Conservation (phyloP, 2,329 filamentous ascomycete species). For the Cercospora sp. region DNA sequence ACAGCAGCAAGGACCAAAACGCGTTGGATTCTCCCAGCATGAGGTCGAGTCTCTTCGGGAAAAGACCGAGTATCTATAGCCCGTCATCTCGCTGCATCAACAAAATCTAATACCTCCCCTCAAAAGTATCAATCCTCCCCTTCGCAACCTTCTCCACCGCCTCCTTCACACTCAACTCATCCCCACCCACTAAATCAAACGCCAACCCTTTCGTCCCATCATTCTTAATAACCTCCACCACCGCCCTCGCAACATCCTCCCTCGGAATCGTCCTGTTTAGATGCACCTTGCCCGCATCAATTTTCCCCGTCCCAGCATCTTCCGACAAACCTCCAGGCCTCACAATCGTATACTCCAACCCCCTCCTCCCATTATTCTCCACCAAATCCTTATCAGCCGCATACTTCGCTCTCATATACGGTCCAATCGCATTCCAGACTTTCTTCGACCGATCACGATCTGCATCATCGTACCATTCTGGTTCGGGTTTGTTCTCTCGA, state of each 20-base stretch:
- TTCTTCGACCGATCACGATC: conserved; percentile 41
- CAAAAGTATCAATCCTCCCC: conserved; percentile 40
- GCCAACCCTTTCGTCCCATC: conserved; percentile 48
- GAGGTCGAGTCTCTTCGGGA: neutral
- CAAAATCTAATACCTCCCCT: conserved; percentile 29
- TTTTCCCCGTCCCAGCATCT: conserved; percentile 48
- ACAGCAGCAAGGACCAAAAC: neutral
- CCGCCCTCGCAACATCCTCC: conserved; percentile 60
- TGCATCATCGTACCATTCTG: conserved; percentile 47
- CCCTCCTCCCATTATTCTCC: conserved; percentile 41
- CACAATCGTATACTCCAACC: conserved; percentile 50
- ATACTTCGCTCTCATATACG: conserved; percentile 47
- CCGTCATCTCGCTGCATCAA: neutral
- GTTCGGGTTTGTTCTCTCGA: conserved; percentile 41
- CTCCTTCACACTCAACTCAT: conserved; percentile 40
- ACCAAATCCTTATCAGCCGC: conserved; percentile 45
- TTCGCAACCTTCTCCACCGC: conserved; percentile 44
- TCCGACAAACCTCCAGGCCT: conserved; percentile 47
- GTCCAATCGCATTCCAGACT: conserved; percentile 44
- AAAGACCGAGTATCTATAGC: neutral
- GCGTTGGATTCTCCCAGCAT: neutral
- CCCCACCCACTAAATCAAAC: conserved; percentile 48
- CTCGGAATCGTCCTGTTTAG: conserved; percentile 49
- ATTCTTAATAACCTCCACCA: conserved; percentile 55
- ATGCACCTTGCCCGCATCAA: conserved; percentile 48